Base-by-base conservation (phyloP, 2,329 filamentous ascomycete genomes). In the Colletotrichum eremochloae region DNA sequence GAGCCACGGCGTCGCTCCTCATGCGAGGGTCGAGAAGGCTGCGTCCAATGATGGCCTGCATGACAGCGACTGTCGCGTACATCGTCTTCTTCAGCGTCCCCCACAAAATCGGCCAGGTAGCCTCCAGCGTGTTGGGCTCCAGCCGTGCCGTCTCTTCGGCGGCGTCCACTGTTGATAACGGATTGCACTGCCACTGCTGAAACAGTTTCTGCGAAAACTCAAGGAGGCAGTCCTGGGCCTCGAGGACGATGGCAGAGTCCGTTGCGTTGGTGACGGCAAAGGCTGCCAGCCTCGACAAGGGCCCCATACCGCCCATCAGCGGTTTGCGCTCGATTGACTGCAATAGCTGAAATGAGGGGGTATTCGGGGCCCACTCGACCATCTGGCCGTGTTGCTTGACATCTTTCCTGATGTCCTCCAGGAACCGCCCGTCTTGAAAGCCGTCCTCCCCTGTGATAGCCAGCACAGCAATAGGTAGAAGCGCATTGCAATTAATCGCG, bases 1-100 rank as follows among this genome's bases (percentile, higher is more conserved):
- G 91, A 1, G 92, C 93, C 14, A 79, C 71, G 9, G 78, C 75
- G 68, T 84, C 80, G 61, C 82, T 83, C 8, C 84, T 81, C 76
- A 90, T 83, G 52, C 76, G 78, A 9, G 82, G 82, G 71, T 90
- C 88, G 3, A 89, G 80, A 33, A 90, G 80, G 70, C 86, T 84
- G 44, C 95, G 88, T 2, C 91, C 91, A 11, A 95, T 86, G 8
- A 94, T 87, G 50, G 94, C 90, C 63, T 94, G 90, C n/a, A 97
- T 84, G 18, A 94, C 86, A 62, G 94, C 91, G 3, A 95, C 90
- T 4, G 91, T 87, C 3, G 92, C 90, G 78, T 95, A 97, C 77
- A 97, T 84, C 53, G 92, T 88, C 68, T 93, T 92, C 75, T 91
- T 91, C 8, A 97, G 85, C 2, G 96, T 81, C 75, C 91, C 90